Evolutionary conservation across 306 rosid species (phyloP).

Genomic region (Lathyrus sativus): DNA sequence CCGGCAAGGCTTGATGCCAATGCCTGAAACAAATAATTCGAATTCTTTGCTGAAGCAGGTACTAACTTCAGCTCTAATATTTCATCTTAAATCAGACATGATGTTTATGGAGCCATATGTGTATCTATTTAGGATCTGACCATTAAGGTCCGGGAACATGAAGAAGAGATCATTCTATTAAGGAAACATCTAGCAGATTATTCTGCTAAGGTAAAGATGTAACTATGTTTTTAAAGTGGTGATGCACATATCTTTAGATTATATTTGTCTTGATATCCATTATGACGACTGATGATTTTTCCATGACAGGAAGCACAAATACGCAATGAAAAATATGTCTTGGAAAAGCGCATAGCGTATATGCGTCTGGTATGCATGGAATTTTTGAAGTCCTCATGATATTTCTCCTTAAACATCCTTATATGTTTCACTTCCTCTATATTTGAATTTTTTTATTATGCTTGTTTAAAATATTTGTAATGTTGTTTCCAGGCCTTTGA

Average conservation of each 20-base stretch:
- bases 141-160: slow-evolving; percentile 69
- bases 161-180: slow-evolving; percentile 81
- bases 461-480: slow-evolving; percentile 18
- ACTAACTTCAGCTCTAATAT: slow-evolving; percentile 27
- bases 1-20: slow-evolving; percentile 65
- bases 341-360: slow-evolving; percentile 95
- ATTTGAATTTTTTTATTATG: slow-evolving; percentile 29
- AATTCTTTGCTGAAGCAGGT: slow-evolving; percentile 83
- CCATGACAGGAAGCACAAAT: slow-evolving; percentile 75
- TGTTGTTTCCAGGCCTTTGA: slow-evolving; percentile 56
- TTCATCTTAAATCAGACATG: slow-evolving; percentile 21
- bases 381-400: slow-evolving; percentile 5
- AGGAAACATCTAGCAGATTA: slow-evolving; percentile 82
- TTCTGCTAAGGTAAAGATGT: slow-evolving; percentile 69
- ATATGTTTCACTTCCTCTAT: neutral
- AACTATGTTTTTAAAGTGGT: slow-evolving; percentile 19
- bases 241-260: slow-evolving; percentile 1
- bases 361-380: slow-evolving; percentile 78
- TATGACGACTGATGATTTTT: slow-evolving; percentile 31
- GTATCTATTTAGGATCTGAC: slow-evolving; percentile 59
- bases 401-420: slow-evolving; percentile 34
- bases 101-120: slow-evolving; percentile 35
- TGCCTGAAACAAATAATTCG: slow-evolving; percentile 60
- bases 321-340: slow-evolving; percentile 74
- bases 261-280: slow-evolving; percentile 18